phyloP scores from a whole-genome alignment of 2,329 filamentous ascomycete species.

The Daldinia sp. region DNA sequence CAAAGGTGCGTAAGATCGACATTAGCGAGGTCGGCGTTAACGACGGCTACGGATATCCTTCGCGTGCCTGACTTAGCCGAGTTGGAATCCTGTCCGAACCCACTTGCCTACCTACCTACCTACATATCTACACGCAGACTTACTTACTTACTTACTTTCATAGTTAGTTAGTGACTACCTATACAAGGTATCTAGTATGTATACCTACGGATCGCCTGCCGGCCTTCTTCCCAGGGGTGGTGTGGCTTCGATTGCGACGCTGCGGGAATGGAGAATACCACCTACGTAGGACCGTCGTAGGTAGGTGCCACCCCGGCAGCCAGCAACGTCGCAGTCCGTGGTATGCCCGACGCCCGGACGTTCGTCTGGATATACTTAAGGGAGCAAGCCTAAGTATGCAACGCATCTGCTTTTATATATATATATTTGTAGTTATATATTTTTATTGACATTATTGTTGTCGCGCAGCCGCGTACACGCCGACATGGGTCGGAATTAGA shows the following conservation, averaged over 20 bases:
- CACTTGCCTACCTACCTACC: too few species aligned
- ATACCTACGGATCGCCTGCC: neutral
- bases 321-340: neutral
- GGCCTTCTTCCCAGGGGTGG: too few species aligned
- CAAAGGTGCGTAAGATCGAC: conserved; percentile 15
- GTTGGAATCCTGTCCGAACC: neutral
- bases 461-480: neutral
- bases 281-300: neutral
- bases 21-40: conserved; percentile 13
- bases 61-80: neutral
- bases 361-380: neutral
- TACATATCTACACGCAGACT: too few species aligned
- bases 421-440: too few species aligned
- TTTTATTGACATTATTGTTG: too few species aligned
- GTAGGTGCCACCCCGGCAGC: too few species aligned
- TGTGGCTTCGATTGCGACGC: neutral
- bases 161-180: too few species aligned
- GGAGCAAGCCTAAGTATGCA: neutral
- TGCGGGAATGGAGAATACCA: too few species aligned
- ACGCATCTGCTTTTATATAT: neutral
- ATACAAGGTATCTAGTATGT: neutral
- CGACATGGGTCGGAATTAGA: neutral
- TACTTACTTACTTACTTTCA: too few species aligned
- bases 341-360: neutral
- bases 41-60: neutral